These are phyloP conservation scores for Beauveria sp. DNA, from an alignment of 2,329 filamentous ascomycete genomes.

Conservation along the genomic window DNA sequence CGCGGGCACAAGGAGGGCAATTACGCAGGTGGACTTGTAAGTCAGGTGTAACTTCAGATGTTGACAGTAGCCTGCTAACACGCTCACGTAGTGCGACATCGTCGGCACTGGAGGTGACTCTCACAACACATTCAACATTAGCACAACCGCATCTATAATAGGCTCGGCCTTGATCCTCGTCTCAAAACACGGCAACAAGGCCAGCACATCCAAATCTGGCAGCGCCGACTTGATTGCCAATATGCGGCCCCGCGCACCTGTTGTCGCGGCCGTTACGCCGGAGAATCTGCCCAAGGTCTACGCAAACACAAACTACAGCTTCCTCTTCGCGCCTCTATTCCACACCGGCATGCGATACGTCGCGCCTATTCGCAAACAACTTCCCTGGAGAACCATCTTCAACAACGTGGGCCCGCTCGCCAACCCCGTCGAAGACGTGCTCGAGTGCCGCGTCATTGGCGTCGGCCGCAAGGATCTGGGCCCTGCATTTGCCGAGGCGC, in stretches of 20 bases:
- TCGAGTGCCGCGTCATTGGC: conserved; percentile 90
- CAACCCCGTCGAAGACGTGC: conserved; percentile 75
- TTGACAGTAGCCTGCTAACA: conserved; percentile 9
- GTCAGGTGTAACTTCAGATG: conserved; percentile 21
- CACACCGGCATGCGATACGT: conserved; percentile 92
- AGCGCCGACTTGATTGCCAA: conserved; percentile 84
- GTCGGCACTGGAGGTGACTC: conserved; percentile 95
- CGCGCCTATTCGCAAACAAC: conserved; percentile 73
- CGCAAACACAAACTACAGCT: conserved; percentile 78
- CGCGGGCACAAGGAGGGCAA: conserved; percentile 58
- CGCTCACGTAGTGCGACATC: conserved; percentile 64
- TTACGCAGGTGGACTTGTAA: conserved; percentile 78
- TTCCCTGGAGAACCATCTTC: conserved; percentile 95
- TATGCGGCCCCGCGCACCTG: conserved; percentile 63
- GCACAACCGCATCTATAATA: conserved; percentile 87
- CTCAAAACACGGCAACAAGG: conserved; percentile 93
- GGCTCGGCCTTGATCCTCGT: conserved; percentile 78
- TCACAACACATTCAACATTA: conserved; percentile 98
- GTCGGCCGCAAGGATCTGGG: conserved; percentile 84
- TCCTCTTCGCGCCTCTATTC: conserved; percentile 92
- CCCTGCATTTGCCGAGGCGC: conserved; percentile 78
- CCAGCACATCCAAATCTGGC: conserved; percentile 90
- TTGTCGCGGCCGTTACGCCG: conserved; percentile 67
- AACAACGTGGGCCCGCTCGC: conserved; percentile 89
- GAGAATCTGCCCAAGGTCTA: conserved; percentile 67